Percentiles rank a stretch among this genome's conserved stretches.
These are phyloP conservation scores for Elaphomyces granulatus DNA, from an alignment of 495 filamentous ascomycete genomes.

Conservation along the genomic window DNA sequence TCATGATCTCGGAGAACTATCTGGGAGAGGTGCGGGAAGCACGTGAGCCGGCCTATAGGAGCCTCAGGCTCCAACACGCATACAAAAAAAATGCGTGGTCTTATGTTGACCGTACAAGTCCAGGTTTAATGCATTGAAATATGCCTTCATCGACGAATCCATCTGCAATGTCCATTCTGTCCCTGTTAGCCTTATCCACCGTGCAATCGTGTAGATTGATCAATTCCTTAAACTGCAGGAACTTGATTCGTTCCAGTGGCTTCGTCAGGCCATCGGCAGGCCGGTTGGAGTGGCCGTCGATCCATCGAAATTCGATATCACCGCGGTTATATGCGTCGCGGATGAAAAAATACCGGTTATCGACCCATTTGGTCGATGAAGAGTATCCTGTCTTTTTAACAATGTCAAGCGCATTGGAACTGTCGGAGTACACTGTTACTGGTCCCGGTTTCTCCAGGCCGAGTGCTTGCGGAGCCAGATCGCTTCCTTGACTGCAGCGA, in stretches of 20 bases:
- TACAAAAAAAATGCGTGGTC: no score
- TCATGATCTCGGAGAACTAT: no score
- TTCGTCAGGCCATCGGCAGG: neutral
- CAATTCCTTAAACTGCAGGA: neutral
- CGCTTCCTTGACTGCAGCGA: constrained; percentile 25
- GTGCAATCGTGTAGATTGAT: no score
- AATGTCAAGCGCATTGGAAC: neutral
- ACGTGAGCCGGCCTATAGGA: no score
- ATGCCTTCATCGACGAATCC: no score
- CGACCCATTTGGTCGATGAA: neutral
- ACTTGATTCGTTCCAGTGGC: neutral
- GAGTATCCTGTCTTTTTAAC: neutral
- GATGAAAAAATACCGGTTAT: neutral
- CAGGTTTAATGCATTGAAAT: no score
- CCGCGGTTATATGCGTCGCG: neutral
- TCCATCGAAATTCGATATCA: neutral
- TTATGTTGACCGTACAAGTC: no score
- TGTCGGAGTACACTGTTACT: neutral
- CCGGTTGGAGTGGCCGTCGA: neutral
- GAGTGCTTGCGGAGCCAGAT: constrained; percentile 18
- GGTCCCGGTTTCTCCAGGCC: neutral
- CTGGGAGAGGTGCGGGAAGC: no score
- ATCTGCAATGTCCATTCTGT: no score
- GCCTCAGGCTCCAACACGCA: no score
- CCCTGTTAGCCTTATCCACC: no score